A percentile compares a stretch with the other conserved stretches of the same genome.
These are phyloP conservation scores for Zymoseptoria brevis DNA, from an alignment of 2,329 filamentous ascomycete genomes.

Conservation along the genomic window DNA sequence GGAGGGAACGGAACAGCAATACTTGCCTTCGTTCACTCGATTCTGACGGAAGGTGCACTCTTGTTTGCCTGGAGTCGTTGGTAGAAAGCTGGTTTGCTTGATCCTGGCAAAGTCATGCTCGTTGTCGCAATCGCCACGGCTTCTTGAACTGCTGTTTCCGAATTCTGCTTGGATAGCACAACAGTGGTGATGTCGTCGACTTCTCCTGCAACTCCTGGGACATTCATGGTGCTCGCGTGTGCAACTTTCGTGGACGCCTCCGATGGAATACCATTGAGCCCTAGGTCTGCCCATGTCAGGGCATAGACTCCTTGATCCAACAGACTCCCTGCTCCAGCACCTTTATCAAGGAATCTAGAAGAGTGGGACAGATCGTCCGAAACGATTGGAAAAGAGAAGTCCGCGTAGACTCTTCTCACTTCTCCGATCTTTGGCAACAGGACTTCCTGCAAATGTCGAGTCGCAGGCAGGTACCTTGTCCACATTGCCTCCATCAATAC, in stretches of 20 bases:
- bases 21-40: slow-evolving; percentile 20
- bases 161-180: slow-evolving; percentile 11
- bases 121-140: slow-evolving; percentile 21
- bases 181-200: too few relatives aligned
- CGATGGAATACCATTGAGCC: too few relatives aligned
- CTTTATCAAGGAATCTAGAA: too few relatives aligned
- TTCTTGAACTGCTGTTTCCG: slow-evolving; percentile 2
- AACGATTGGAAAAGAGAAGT: slow-evolving; percentile 25
- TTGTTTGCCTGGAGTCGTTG: slow-evolving; percentile 14
- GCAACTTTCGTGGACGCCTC: too few relatives aligned
- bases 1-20: slow-evolving; percentile 24
- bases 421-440: slow-evolving; percentile 10
- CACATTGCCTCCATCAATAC: slow-evolving; percentile 28
- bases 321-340: too few relatives aligned
- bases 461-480: slow-evolving; percentile 25
- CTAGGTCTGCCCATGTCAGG: too few relatives aligned
- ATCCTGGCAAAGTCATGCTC: slow-evolving; percentile 21
- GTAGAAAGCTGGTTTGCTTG: slow-evolving; percentile 18
- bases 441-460: slow-evolving; percentile 15
- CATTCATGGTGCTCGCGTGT: too few relatives aligned
- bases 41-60: slow-evolving; percentile 3
- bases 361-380: slow-evolving; percentile 13
- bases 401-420: slow-evolving; percentile 20
- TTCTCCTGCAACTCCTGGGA: too few relatives aligned
- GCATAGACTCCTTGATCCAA: too few relatives aligned